Evolutionary conservation across 176 grass and related monocot species (phyloP), one percentile per base, ranked within the genome.

Genomic region (Metroxylon sagu): DNA sequence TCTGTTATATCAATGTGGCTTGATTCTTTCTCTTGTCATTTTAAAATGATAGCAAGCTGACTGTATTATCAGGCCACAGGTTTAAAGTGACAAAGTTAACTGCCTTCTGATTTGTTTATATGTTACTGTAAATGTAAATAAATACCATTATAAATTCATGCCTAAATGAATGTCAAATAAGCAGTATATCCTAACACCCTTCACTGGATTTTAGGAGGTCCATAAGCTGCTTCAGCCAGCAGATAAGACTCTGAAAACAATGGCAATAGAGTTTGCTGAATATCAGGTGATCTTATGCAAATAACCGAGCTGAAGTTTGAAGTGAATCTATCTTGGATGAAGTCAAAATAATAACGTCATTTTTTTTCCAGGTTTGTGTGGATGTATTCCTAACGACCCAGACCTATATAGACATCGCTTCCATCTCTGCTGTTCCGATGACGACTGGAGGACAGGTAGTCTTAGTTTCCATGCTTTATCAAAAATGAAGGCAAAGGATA

Each of bases 191-290:
- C 48, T 19, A 60, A 63, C 68, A 28, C 43, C 6, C 56, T 71
- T 62, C 29, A 57, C 8, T 30, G 18, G 48, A 70, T 72, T 62
- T 30, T 71, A 95, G 89, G 89, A 95, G 67, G 71, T 75, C 18
- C 89, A 89, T 28, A 95, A 95, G 57, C 66, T 95, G 73, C 73
- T 95, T 55, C 85, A 88, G 72, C 81, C 85, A 26, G 81, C 64
- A 53, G 85, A 95, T 31, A 85, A 80, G 56, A 89, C 85, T 52
- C 65, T 95, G 51, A 88, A 95, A 70, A 80, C 81, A 56, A 95
- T 95, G 85, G 89, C 89, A 31, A 54, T 85, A 66, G 89, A 95
- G 71, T 95, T 95, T 71, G 85, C 89, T 21, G 89, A 95, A 64
- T 95, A 85, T 85, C 89, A 95, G 78, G 89, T 76, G 71, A 71